These are phyloP conservation scores for Russula emetica DNA, from an alignment of 768 basidiomycete species.

Conservation along the genomic window DNA sequence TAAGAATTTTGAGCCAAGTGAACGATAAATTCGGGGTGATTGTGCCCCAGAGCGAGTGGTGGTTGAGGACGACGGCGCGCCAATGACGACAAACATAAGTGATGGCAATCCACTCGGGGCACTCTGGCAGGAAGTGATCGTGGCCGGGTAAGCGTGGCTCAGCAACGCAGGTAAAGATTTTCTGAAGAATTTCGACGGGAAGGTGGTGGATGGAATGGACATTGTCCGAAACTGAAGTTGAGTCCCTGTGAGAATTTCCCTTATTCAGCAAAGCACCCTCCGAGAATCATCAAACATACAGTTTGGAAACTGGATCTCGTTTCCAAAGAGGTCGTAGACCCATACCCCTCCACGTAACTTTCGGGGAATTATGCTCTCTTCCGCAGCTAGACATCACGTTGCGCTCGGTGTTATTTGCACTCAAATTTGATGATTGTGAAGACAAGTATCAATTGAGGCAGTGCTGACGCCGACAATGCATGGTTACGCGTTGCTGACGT, in stretches of 20 bases:
- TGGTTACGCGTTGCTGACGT: background rate
- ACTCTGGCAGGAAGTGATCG: background rate
- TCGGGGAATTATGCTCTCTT: background rate
- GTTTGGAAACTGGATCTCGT: background rate
- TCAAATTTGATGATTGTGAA: background rate
- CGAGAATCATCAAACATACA: background rate
- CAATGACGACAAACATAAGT: slow-evolving; percentile 23
- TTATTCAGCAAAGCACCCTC: background rate
- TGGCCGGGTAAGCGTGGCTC: background rate
- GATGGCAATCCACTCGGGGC: slow-evolving; percentile 20
- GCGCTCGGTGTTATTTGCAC: background rate
- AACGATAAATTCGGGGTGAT: slow-evolving; percentile 18
- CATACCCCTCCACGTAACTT: slow-evolving; percentile 2
- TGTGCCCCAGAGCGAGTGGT: slow-evolving; percentile 16
- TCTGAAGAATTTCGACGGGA: slow-evolving; percentile 21
- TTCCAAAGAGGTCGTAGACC: slow-evolving; percentile 6
- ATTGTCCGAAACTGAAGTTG: background rate
- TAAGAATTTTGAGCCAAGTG: slow-evolving; percentile 12
- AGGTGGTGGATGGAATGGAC: background rate
- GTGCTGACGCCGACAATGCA: background rate
- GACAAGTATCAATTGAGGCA: background rate
- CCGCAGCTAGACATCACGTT: background rate
- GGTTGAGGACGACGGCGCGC: slow-evolving; percentile 16
- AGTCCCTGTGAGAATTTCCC: background rate
- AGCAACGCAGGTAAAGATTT: slow-evolving; percentile 12